Base-by-base conservation (phyloP, 2,329 filamentous ascomycete species). In the Colletotrichum musae region DNA sequence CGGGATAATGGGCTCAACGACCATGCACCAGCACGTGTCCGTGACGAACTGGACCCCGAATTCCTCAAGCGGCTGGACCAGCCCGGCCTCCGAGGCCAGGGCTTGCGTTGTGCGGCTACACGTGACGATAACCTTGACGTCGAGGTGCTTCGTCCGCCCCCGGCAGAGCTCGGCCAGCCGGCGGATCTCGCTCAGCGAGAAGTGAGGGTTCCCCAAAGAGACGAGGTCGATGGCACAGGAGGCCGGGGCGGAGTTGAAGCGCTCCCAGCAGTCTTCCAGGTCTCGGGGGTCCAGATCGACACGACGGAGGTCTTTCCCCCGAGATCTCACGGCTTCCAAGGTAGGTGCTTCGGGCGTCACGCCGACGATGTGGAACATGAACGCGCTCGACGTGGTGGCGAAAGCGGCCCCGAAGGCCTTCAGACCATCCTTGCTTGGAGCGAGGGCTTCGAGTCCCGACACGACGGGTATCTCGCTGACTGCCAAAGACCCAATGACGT, bases 1-100 rank as follows among this genome's bases (percentile, higher is more conserved):
- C 4, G 75, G 76, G 9, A 85, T 80, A 0, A 81, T 72, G 0
- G 83, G 81, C 52, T 84, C 80, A 1, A 66, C 63, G 16, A 85
- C 78, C 80, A 85, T 83, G 69, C 83, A 85, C 83, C 83, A 85
- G 61, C 83, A 85, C 0, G 82, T 84, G 68, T 86, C 83, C 0
- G 80, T 84, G 13, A 85, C 73, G 5, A 84, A 61, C 39, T 75
- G 73, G 0, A 74, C 81, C 0, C 83, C 83, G 58, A 84, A 84
- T 0, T 16, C 43, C 16, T 80, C 73, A 2, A 85, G 51, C 58
- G 57, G 0, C 71, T 62, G 2, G 80, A 59, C 4, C 77, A 68
- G 0, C 80, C 80, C 1, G 74, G 75, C n/a, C 77, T 73, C 73
- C 3, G 6, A 15, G 4, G 48, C 48, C 21, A 24, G 21, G 9